phyloP scores from a whole-genome alignment of 1,284 basidiomycete species.

The Ceratobasidium sp. region DNA sequence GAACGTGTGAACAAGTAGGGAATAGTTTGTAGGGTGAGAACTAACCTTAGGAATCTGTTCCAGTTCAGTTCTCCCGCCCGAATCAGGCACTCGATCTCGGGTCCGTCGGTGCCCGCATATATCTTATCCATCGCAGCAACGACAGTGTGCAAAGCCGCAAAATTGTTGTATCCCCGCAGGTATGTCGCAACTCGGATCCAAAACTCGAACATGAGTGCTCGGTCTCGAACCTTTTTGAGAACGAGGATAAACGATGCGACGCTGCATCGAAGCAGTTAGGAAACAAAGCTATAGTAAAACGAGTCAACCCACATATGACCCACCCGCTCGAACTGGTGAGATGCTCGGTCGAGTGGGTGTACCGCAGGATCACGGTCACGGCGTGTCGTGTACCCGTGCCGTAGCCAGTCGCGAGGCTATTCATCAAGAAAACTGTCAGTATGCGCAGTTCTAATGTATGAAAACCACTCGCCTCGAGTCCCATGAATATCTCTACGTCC shows the following conservation, averaged over 20 bases:
- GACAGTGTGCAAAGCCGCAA: conserved; percentile 81
- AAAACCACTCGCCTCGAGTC: conserved; percentile 69
- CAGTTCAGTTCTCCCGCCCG: conserved; percentile 70
- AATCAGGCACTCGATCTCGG: conserved; percentile 71
- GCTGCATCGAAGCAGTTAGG: conserved; percentile 58
- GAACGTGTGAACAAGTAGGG: neutral
- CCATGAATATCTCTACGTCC: conserved; percentile 71
- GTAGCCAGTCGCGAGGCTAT: conserved; percentile 83
- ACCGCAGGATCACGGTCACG: conserved; percentile 71
- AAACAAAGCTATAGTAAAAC: neutral
- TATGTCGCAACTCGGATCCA: conserved; percentile 80
- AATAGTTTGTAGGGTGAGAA: neutral
- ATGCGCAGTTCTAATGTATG: neutral
- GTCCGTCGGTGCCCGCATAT: conserved; percentile 73
- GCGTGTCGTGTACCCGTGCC: conserved; percentile 71
- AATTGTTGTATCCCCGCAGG: conserved; percentile 74
- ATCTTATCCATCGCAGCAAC: conserved; percentile 86
- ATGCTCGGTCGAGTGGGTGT: conserved; percentile 76
- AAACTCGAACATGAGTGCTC: conserved; percentile 73
- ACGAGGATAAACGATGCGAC: conserved; percentile 81
- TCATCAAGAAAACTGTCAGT: conserved; percentile 16
- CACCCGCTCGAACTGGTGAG: conserved; percentile 77
- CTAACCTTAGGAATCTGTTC: conserved; percentile 70
- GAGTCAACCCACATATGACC: conserved; percentile 72
- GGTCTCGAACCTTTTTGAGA: conserved; percentile 75